Evolutionary conservation across 306 rosid genomes (phyloP), one percentile per base, ranked within the genome.

Genomic region (Pachyrhizus erosus): DNA sequence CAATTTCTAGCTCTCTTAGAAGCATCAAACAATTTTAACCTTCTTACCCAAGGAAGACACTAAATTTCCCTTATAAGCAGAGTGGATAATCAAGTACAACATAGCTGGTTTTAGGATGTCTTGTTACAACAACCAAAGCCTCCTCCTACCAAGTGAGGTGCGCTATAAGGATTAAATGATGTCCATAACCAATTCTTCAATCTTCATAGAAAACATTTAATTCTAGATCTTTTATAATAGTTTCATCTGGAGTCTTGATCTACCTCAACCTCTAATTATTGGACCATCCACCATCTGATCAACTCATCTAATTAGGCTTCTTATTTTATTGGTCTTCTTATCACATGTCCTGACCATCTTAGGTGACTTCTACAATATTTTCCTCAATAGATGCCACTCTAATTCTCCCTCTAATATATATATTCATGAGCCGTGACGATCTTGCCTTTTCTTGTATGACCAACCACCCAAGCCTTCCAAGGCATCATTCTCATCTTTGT

Each of bases 41-140:
- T 21, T 39, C 80, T 18, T n/a, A 73, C 65, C 77, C 65, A 51
- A 33, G 48, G 48, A 18, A 52, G 51, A 52, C 78, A 24, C 29
- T 29, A 49, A 74, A 5, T 74, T 74, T 52, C 51, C n/a, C 31
- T 33, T 21, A 21, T 37, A 37, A 26, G 33, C 12, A 23, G 5
- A 54, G 14, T 48, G 52, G 46, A 65, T 64, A 58, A 57, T 40
- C 42, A 21, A 34, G 29, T 8, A 58, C 15, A 45, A 39, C 6
- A 42, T 20, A 62, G 60, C 31, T 64, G 21, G 43, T 17, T 26
- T 57, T 55, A 21, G 12, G 27, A 55, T 57, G 68, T 14, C 39
- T 15, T 75, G 17, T 24, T 15, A 12, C 39, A 60, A 60, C 20
- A 60, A 23, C 20, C 67, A 26, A 24, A 24, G 65, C 17, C 33